phyloP scores from a whole-genome alignment of 345 rosid species.

The Gossypium australe region DNA sequence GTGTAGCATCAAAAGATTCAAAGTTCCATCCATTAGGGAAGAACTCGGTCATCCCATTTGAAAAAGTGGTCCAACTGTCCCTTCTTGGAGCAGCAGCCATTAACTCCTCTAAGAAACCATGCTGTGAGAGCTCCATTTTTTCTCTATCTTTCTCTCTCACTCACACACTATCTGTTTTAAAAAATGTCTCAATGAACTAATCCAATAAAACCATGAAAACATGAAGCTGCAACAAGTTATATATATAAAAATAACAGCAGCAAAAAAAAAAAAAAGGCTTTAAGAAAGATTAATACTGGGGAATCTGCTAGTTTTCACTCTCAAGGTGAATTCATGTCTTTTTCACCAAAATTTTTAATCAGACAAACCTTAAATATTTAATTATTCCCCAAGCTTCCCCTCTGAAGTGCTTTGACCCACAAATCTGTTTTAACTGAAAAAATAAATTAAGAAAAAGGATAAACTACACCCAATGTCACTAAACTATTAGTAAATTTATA shows the following conservation, averaged over 20 bases:
- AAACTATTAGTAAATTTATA: too few species aligned
- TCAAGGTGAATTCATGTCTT: conserved; percentile 35
- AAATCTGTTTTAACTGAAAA: conserved; percentile 27
- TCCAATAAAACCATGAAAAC: conserved; percentile 7
- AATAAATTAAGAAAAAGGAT: not conserved
- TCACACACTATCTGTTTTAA: conserved; percentile 12
- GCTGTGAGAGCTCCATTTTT: conserved; percentile 63
- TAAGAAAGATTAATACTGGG: conserved; percentile 27
- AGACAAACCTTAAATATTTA: conserved; percentile 30
- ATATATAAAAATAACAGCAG: not conserved
- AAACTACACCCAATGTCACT: too few species aligned
- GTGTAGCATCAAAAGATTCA: conserved; percentile 35
- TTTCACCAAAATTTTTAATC: conserved; percentile 33
- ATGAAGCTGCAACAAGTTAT: conserved; percentile 24
- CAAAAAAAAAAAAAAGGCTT: not conserved
- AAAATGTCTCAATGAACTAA: conserved; percentile 7
- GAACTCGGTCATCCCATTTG: conserved; percentile 28
- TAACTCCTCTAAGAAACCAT: conserved; percentile 69
- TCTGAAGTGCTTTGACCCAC: conserved; percentile 38
- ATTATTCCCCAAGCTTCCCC: conserved; percentile 7
- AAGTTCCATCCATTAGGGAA: conserved; percentile 48
- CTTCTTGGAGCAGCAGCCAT: conserved; percentile 34
- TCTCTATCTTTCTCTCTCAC: conserved; percentile 15
- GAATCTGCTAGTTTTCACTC: conserved; percentile 28
- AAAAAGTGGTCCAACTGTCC: conserved; percentile 19